Conservation (phyloP, 192 early-diverging fungal species). For the Coemansia brasiliensis region DNA sequence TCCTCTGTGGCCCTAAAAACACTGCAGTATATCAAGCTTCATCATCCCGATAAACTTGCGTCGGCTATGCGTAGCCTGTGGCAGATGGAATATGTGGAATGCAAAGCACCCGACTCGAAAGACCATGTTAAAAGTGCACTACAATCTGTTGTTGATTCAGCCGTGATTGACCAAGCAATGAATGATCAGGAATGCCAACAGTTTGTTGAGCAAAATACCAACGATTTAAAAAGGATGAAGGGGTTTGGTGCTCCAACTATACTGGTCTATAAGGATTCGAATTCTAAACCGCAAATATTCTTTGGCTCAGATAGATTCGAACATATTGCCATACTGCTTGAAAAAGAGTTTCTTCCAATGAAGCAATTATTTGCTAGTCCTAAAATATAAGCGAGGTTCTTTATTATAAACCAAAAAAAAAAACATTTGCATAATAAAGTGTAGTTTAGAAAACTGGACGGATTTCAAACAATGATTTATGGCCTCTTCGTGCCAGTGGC, state of each 20-base stretch:
- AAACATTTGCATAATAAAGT: not conserved
- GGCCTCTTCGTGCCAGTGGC: too few relatives aligned
- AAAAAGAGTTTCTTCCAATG: conserved; percentile 34
- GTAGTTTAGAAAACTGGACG: not conserved
- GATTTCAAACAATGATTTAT: not conserved
- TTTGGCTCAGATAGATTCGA: conserved; percentile 51
- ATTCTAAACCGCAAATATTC: conserved; percentile 32
- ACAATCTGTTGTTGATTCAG: conserved; percentile 5
- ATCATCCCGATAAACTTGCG: conserved; percentile 19
- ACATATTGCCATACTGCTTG: conserved; percentile 41
- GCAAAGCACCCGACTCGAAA: conserved; percentile 19
- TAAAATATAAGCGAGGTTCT: too few relatives aligned
- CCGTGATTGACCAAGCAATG: conserved; percentile 26
- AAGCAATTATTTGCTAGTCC: conserved; percentile 42
- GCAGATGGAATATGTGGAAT: conserved; percentile 34
- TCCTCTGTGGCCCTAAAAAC: conserved; percentile 24
- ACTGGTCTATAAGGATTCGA: conserved; percentile 18
- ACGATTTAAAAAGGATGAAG: conserved; percentile 13
- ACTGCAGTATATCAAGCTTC: conserved; percentile 32
- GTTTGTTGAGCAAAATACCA: conserved; percentile 20
- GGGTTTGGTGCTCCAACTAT: conserved; percentile 50
- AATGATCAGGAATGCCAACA: conserved; percentile 10
- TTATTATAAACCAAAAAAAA: not conserved
- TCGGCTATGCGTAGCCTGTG: conserved; percentile 42
- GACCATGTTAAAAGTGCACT: conserved; percentile 34